These are phyloP conservation scores for Trichophyton simii DNA, from an alignment of 2,329 filamentous ascomycete genomes.

Conservation along the genomic window DNA sequence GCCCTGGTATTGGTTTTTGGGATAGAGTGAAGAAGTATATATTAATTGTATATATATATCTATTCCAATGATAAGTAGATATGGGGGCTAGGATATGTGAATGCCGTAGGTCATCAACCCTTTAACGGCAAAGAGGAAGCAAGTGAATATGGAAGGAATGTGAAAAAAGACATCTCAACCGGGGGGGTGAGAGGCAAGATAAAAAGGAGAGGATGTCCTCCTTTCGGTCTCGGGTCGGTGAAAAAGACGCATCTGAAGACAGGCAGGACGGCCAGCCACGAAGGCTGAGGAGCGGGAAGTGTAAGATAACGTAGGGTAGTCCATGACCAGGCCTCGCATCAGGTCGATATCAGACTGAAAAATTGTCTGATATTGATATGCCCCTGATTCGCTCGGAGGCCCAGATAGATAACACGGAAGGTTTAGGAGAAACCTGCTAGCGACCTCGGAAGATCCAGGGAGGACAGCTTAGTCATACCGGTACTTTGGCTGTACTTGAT, in stretches of 20 bases:
- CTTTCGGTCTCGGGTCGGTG: neutral
- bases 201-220: neutral
- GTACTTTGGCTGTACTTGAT: neutral
- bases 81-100: neutral
- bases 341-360: neutral
- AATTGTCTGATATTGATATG: neutral
- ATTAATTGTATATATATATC: neutral
- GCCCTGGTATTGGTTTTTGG: neutral
- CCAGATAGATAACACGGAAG: slow-evolving; percentile 2
- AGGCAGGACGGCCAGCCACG: neutral
- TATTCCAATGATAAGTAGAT: neutral
- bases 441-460: neutral
- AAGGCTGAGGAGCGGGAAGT: neutral
- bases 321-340: neutral
- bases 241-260: slow-evolving; percentile 1
- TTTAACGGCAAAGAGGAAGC: neutral
- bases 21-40: neutral
- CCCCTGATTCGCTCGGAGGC: neutral
- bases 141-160: neutral
- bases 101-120: neutral
- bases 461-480: neutral
- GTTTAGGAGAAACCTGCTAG: neutral
- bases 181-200: neutral
- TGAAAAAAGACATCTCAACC: neutral
- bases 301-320: neutral